These are phyloP conservation scores for Micractinium sp. DNA, from an alignment of 139 green algal genomes.

Conservation along the genomic window DNA sequence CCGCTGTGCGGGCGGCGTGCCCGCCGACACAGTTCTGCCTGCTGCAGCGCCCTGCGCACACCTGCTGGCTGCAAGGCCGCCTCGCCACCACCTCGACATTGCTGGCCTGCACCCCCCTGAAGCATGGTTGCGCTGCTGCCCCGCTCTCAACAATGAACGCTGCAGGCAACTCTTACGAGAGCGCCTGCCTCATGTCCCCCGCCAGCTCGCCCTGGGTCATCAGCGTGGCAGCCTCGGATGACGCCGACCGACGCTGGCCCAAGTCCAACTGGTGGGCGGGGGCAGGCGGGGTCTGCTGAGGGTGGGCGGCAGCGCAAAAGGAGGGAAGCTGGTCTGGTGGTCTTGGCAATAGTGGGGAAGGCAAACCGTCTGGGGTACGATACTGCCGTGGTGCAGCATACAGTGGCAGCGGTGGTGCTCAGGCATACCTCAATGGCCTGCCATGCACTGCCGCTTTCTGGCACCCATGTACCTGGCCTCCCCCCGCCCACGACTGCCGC, in stretches of 20 bases:
- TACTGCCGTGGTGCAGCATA: background rate
- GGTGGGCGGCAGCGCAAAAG: too few species aligned
- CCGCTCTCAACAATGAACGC: conserved; percentile 46
- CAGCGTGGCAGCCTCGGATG: conserved; percentile 56
- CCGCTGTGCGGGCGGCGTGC: too few species aligned
- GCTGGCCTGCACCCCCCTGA: too few species aligned
- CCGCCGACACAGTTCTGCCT: too few species aligned
- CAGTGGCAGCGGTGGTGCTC: too few species aligned
- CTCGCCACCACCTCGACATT: background rate
- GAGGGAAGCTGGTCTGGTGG: background rate
- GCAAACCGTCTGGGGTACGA: background rate
- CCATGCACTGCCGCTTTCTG: background rate
- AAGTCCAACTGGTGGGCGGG: conserved; percentile 34
- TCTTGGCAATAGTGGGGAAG: background rate
- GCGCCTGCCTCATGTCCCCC: conserved; percentile 67
- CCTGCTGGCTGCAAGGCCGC: too few species aligned
- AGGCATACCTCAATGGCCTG: background rate
- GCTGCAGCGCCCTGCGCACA: background rate
- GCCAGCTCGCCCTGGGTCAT: conserved; percentile 49
- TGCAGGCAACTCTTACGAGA: conserved; percentile 57
- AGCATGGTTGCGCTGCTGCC: too few species aligned
- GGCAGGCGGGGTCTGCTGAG: background rate
- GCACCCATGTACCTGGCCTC: background rate
- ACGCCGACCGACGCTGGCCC: conserved; percentile 32
- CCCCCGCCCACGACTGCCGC: background rate